These are phyloP conservation scores for Aspergillus phoenicis DNA, from an alignment of 2,329 filamentous ascomycete species.

Conservation along the genomic window DNA sequence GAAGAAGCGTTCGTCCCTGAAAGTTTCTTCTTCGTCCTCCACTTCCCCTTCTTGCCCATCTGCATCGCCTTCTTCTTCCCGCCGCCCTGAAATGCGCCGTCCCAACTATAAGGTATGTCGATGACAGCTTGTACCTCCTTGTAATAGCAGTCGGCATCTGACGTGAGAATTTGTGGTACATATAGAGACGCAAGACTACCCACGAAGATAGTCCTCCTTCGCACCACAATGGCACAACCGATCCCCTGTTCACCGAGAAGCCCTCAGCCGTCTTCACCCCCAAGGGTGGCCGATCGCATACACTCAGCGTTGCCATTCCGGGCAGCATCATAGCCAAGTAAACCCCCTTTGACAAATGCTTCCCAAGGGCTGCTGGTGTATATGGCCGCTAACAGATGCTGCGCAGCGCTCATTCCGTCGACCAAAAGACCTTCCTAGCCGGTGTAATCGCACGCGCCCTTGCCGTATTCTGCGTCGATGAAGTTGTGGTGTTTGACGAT, in stretches of 20 bases:
- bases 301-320: constrained; percentile 75
- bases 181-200: constrained; percentile 28
- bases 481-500: not conserved
- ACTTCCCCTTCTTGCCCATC: not conserved
- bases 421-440: constrained; percentile 59
- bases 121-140: not conserved
- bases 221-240: constrained; percentile 8
- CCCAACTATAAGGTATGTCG: constrained; percentile 8
- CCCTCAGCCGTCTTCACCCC: constrained; percentile 71
- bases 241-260: constrained; percentile 61
- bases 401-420: constrained; percentile 67
- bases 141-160: not conserved
- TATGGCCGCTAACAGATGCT: not conserved
- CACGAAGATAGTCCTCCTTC: constrained; percentile 16
- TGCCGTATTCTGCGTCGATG: not conserved
- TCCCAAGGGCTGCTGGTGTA: constrained; percentile 16
- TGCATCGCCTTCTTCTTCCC: not conserved
- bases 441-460: not conserved
- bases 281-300: constrained; percentile 67
- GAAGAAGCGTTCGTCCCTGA: not conserved
- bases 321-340: constrained; percentile 77
- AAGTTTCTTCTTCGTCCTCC: not conserved
- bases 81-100: constrained; percentile 11
- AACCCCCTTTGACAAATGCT: not conserved
- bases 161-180: not conserved